A percentile compares a stretch with the other conserved stretches of the same genome.
phyloP scores from a whole-genome alignment of 176 grass and related monocot genomes.

The Luzula sylvatica region DNA sequence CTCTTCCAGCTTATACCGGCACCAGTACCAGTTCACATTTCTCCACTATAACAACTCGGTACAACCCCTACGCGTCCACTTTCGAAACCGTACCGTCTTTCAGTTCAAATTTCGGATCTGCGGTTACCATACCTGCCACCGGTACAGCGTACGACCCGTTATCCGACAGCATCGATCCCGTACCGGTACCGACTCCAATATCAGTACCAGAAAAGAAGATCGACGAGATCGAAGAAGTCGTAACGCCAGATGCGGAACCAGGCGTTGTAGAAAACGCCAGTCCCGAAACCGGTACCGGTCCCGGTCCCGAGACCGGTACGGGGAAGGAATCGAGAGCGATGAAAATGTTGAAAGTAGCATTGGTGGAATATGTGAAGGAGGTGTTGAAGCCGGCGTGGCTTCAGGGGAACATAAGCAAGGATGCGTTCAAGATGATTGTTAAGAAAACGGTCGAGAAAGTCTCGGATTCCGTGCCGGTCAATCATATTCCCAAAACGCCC shows the following conservation, averaged over 20 bases:
- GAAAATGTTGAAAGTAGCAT: slow-evolving; percentile 80
- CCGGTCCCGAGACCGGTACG: slow-evolving; percentile 47
- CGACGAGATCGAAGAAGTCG: slow-evolving; percentile 70
- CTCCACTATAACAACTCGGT: slow-evolving; percentile 70
- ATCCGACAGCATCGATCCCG: slow-evolving; percentile 82
- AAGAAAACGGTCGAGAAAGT: slow-evolving; percentile 99
- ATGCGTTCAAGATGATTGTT: slow-evolving; percentile 90
- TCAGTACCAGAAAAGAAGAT: slow-evolving; percentile 29
- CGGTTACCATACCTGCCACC: slow-evolving; percentile 27
- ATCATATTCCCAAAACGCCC: slow-evolving; percentile 76
- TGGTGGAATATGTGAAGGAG: slow-evolving; percentile 97
- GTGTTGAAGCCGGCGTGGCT: slow-evolving; percentile 90
- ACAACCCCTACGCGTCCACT: slow-evolving; percentile 97
- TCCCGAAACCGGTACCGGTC: slow-evolving; percentile 50
- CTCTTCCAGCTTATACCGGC: slow-evolving; percentile 33
- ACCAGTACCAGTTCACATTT: slow-evolving; percentile 16
- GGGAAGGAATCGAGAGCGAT: slow-evolving; percentile 70
- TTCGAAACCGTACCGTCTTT: slow-evolving; percentile 59
- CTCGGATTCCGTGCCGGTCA: slow-evolving; percentile 55
- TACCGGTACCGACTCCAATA: slow-evolving; percentile 56
- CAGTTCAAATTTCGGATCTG: slow-evolving; percentile 29
- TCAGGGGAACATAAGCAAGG: slow-evolving; percentile 96
- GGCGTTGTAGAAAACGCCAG: slow-evolving; percentile 75
- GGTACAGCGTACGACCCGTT: slow-evolving; percentile 75
- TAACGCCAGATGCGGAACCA: slow-evolving; percentile 54